Evolutionary conservation across 2,329 filamentous ascomycete species (phyloP), one percentile per base, ranked within the genome.

Genomic region (Capronia americana): DNA sequence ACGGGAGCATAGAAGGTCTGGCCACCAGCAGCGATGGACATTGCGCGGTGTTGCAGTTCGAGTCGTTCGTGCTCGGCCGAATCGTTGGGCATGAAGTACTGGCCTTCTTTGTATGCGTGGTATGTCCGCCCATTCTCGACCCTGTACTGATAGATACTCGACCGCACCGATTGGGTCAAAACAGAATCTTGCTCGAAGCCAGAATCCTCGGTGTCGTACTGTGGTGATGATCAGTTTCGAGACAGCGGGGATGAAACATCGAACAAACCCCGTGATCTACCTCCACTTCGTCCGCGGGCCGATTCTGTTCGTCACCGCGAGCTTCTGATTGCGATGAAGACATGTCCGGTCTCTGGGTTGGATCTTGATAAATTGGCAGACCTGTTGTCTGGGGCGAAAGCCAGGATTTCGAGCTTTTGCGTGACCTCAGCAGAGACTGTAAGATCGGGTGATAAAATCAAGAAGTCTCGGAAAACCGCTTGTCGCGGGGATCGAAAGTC

Each of bases 81-180:
- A 46, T 78, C 77, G 53, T 78, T 78, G 23, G 77, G 77, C 44
- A 78, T 74, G 11, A 73, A 71, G 34, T 78, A 78, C 32, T 38
- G 38, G 34, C 71, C 69, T n/a, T 67, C 69, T 59, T 68, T 66
- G 60, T 71, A 73, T n/a, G 66, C 58, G 44, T 73, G 71, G 63
- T 70, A 72, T 7, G 64, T 63, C 1, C 69, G 67, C 17, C 71
- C 70, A 48, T 72, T 69, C 17, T 69, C 69, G 41, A 64, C 64
- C 26, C 51, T 63, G 57, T 54, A 66, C 20, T 66, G 26, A 26
- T 34, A 59, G n/a, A 61, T 63, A 24, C 48, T 56, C 14, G 64
- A 60, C 11, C 50, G 50, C 3, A 67, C 38, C 4, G 55, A 67
- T 17, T 64, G 41, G 11, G 68, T 70, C 30, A 63, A 44, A 34